phyloP scores from a whole-genome alignment of 129 eudicot species.

The Heracleum sosnowskyi region DNA sequence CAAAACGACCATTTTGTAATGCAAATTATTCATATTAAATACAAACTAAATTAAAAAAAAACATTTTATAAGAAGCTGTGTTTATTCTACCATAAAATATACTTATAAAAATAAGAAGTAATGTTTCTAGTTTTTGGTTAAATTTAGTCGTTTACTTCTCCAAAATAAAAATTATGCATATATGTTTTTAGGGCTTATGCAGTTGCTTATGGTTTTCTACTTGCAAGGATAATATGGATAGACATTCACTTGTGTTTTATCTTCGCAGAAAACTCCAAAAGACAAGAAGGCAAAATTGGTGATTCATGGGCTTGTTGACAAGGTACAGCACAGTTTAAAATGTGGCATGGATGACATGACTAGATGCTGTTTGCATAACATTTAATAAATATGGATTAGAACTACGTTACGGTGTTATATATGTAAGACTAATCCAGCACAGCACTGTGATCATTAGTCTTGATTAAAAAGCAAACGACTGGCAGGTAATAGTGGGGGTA shows the following conservation, averaged over 20 bases:
- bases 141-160: neutral
- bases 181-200: neutral
- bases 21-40: neutral
- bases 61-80: neutral
- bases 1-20: neutral
- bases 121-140: neutral
- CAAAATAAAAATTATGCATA: neutral
- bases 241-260: neutral
- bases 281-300: constrained; percentile 68
- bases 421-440: constrained; percentile 8
- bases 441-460: constrained; percentile 4
- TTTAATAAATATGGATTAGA: neutral
- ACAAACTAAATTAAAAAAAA: neutral
- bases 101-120: neutral
- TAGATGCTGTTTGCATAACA: neutral
- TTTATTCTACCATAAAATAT: neutral
- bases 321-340: constrained; percentile 29
- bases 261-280: constrained; percentile 60
- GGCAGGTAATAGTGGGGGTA: constrained; percentile 56
- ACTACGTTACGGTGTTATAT: neutral
- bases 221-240: neutral
- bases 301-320: constrained; percentile 65
- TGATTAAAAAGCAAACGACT: neutral
- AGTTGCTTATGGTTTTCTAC: neutral
- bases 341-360: neutral